Conservation (phyloP, 179 eudicot species). For the Silene noctiflora region DNA sequence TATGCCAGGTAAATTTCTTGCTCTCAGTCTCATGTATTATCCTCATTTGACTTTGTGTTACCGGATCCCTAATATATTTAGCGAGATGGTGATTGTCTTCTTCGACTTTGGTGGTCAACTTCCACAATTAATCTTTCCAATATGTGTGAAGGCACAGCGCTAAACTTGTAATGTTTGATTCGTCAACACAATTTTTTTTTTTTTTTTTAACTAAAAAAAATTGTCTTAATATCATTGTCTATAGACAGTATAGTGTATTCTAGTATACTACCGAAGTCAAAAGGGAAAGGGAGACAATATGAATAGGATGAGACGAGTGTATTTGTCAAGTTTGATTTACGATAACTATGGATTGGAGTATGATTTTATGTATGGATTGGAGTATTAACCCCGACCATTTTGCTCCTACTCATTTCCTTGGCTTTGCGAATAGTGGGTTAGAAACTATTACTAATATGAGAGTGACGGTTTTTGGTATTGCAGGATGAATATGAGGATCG, state of each 20-base stretch:
- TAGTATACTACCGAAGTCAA: neutral
- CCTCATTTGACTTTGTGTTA: neutral
- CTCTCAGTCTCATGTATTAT: neutral
- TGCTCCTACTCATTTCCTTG: neutral
- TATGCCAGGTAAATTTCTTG: slow-evolving; percentile 61
- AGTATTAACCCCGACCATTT: too few relatives aligned
- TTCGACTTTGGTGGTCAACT: too few relatives aligned
- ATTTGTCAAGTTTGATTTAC: neutral
- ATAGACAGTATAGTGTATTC: too few relatives aligned
- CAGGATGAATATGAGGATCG: slow-evolving; percentile 71
- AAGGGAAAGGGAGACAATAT: neutral
- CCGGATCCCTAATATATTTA: neutral
- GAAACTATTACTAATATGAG: slow-evolving; percentile 6
- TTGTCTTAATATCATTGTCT: too few relatives aligned
- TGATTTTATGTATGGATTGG: too few relatives aligned
- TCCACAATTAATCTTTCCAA: too few relatives aligned
- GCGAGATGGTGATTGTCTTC: too few relatives aligned
- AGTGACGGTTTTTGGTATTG: slow-evolving; percentile 6
- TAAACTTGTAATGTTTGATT: too few relatives aligned
- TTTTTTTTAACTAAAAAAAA: too few relatives aligned
- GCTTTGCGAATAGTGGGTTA: neutral
- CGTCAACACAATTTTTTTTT: too few relatives aligned
- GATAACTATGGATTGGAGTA: neutral
- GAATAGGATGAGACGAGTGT: neutral
- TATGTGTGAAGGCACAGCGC: too few relatives aligned